Evolutionary conservation across 176 grass and related monocot species (phyloP).

Genomic region (Triticum aestivum): DNA sequence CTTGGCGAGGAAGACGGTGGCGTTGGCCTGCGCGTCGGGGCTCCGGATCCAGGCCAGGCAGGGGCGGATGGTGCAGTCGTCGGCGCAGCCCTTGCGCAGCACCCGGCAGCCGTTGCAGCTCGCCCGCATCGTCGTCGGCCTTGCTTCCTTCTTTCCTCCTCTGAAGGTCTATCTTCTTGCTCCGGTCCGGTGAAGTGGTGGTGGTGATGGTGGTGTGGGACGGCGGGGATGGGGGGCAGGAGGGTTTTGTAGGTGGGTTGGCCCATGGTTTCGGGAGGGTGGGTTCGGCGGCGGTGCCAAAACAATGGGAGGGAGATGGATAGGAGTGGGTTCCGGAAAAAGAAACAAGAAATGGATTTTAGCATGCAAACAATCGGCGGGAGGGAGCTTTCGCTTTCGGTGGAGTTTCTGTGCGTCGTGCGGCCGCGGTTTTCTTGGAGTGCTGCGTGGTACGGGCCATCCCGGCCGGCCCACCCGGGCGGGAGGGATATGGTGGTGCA

Average conservation of each 20-base stretch:
- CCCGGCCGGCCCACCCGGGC: no score
- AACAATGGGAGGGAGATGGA: not conserved
- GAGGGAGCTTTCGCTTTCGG: no score
- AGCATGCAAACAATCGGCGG: no score
- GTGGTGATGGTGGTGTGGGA: no score
- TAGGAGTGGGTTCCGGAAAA: no score
- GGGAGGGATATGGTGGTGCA: no score
- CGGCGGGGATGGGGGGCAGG: no score
- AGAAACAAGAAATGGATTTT: no score
- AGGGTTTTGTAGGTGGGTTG: constrained; percentile 13
- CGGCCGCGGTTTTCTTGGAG: no score
- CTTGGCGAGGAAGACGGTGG: constrained; percentile 81
- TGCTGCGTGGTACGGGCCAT: no score
- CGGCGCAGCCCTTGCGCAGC: constrained; percentile 63
- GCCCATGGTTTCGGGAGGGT: constrained; percentile 38
- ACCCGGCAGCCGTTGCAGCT: constrained; percentile 73
- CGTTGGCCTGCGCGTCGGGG: constrained; percentile 64
- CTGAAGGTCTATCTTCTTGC: not conserved
- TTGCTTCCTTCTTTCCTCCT: not conserved
- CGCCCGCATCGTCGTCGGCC: constrained; percentile 37
- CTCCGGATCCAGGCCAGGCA: constrained; percentile 67
- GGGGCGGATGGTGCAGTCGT: constrained; percentile 60
- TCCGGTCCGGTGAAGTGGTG: no score
- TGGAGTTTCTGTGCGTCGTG: no score
- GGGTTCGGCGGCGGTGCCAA: constrained; percentile 32